A percentile compares a stretch with the other conserved stretches of the same genome.
phyloP scores from a whole-genome alignment of 192 early-diverging fungal species.

The Kickxella alabastrina region DNA sequence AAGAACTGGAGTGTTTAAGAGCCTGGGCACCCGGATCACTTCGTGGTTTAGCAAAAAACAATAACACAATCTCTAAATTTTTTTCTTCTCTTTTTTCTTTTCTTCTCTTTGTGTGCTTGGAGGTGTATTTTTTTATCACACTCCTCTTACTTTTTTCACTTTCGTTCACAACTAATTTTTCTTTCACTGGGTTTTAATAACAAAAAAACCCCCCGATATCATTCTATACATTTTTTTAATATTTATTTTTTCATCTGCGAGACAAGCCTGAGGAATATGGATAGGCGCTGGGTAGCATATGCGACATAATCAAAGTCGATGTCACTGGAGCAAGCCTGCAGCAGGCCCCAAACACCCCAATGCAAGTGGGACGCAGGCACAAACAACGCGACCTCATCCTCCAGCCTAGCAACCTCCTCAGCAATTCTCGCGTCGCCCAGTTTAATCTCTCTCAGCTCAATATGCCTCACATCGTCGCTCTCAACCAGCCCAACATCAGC shows the following conservation, averaged over 20 bases:
- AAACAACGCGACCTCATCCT: slow-evolving; percentile 31
- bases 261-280: slow-evolving; percentile 42
- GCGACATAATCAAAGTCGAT: slow-evolving; percentile 76
- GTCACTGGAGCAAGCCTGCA: slow-evolving; percentile 70
- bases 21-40: slow-evolving; percentile 25
- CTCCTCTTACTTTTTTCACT: neutral
- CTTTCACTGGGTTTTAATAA: too few relatives aligned
- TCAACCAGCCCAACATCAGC: slow-evolving; percentile 28
- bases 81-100: neutral
- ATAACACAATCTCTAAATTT: neutral
- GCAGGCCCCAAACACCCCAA: slow-evolving; percentile 79
- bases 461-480: slow-evolving; percentile 2
- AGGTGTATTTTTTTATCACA: neutral
- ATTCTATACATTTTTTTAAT: too few relatives aligned
- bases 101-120: neutral
- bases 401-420: slow-evolving; percentile 19
- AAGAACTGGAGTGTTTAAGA: slow-evolving; percentile 21
- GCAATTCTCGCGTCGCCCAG: slow-evolving; percentile 17
- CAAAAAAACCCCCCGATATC: too few relatives aligned
- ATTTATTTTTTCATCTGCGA: slow-evolving; percentile 10
- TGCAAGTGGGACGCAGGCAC: slow-evolving; percentile 56
- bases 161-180: neutral
- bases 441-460: slow-evolving; percentile 13
- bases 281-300: slow-evolving; percentile 59
- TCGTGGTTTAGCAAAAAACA: slow-evolving; percentile 47